Evolutionary conservation across 345 rosid genomes (phyloP), one percentile per base, ranked within the genome.

Genomic region (Camelina hispida): DNA sequence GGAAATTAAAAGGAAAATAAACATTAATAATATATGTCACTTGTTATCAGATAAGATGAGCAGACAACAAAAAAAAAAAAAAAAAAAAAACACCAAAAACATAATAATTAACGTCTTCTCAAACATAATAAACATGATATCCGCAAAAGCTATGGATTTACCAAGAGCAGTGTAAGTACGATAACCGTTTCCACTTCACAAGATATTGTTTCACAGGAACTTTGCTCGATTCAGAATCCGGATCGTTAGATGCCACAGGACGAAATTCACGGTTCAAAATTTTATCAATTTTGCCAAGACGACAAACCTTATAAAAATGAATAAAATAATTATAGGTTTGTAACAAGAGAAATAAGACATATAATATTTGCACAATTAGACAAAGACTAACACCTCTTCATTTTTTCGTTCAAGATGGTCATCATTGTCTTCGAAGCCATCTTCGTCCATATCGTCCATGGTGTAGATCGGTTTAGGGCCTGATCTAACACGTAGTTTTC

Each of bases 121-220:
- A 68, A 74, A 52, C 30, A 70, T 48, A 54, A 28, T 67, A 40
- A 54, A 38, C 10, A 10, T 15, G 40, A 55, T 55, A 68, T 12
- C 1, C 7, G 37, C 37, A 34, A 51, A 51, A 7, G 58, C 4
- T 23, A 43, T 20, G 58, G 69, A 15, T 58, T 66, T 88, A 95
- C 98, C 99, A 92, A 81, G 85, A 85, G 82, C 97, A 95, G 75
- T 95, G 99, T 40, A 90, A 84, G 85, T 90, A 95, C n/a, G 98
- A 95, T 54, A 87, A 80, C 6, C 90, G 89, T 68, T 95, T 92
- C 98, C 99, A 95, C 71, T 95, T 95, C 32, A 95, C 94, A 50
- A 89, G 91, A 81, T 95, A 95, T 34, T 92, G 93, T 58, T 90
- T 92, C 25, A 86, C 93, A 75, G 83, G 71, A 46, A 86, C 84